A percentile compares a stretch with the other conserved stretches of the same genome.
These are phyloP conservation scores for Colletotrichum godetiae DNA, from an alignment of 2,329 filamentous ascomycete species.

Conservation along the genomic window DNA sequence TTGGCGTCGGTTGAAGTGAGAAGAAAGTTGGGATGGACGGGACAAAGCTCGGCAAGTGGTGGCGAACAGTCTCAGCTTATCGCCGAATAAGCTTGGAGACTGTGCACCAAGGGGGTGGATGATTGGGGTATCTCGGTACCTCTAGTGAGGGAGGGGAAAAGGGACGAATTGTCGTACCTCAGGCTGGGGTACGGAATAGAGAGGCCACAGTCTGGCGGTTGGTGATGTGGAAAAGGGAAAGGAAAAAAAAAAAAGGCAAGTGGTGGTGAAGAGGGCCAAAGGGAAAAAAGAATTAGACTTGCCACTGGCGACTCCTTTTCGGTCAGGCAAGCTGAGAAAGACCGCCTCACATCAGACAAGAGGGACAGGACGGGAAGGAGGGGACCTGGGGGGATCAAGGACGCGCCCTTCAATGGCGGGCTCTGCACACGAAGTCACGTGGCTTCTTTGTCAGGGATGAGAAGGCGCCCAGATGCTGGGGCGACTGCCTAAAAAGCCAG, in stretches of 20 bases:
- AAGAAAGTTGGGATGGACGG: constrained; percentile 26
- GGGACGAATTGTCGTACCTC: not conserved
- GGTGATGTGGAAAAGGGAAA: not conserved
- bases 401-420: constrained; percentile 10
- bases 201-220: not conserved
- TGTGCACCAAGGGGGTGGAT: not conserved
- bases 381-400: not conserved
- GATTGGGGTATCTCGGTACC: not conserved
- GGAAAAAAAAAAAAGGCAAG: not conserved
- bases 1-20: constrained; percentile 11
- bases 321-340: not conserved
- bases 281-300: not conserved
- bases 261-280: not conserved
- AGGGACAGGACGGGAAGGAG: not conserved
- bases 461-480: not conserved
- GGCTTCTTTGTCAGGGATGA: constrained; percentile 12
- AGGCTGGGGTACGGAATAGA: not conserved
- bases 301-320: constrained; percentile 9
- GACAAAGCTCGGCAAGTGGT: constrained; percentile 33
- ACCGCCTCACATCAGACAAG: not conserved
- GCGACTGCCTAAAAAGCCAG: constrained; percentile 8
- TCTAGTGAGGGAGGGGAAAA: not conserved
- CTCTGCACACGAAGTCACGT: constrained; percentile 35
- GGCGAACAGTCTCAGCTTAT: constrained; percentile 33
- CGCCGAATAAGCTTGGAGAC: constrained; percentile 7